Percentiles rank a stretch among this genome's conserved stretches.
These are phyloP conservation scores for Penicillium turbatum DNA, from an alignment of 495 filamentous ascomycete genomes.

Conservation along the genomic window DNA sequence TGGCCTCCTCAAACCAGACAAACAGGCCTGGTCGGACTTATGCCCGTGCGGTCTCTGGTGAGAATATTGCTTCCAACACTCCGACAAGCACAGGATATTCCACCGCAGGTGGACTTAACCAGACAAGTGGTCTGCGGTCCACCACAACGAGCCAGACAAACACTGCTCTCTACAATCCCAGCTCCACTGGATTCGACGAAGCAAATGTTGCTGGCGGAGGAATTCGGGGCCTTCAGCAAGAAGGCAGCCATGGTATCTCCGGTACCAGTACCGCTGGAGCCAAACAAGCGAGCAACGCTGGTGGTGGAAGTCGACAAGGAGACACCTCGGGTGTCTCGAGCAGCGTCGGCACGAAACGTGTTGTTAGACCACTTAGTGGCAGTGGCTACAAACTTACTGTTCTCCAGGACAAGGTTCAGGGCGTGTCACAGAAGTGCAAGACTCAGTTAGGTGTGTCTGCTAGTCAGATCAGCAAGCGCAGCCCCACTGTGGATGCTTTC, in stretches of 20 bases:
- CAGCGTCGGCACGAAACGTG: neutral
- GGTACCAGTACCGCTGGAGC: neutral
- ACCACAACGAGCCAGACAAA: neutral
- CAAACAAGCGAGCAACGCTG: neutral
- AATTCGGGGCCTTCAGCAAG: neutral
- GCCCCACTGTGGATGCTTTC: constrained; percentile 34
- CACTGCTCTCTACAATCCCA: neutral
- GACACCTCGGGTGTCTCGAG: neutral
- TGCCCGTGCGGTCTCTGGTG: neutral
- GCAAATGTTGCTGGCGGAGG: neutral
- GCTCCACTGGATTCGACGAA: neutral
- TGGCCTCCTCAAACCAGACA: neutral
- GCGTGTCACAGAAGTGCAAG: constrained; percentile 36
- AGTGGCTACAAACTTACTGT: constrained; percentile 20
- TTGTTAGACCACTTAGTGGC: constrained; percentile 12
- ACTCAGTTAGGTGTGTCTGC: constrained; percentile 33
- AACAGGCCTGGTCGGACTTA: neutral
- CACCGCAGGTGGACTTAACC: neutral
- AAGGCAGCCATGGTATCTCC: neutral
- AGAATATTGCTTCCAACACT: neutral
- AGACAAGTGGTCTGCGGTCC: neutral
- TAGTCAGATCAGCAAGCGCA: constrained; percentile 28
- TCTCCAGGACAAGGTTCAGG: constrained; percentile 33
- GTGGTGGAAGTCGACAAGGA: constrained; percentile 5
- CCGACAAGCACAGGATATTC: neutral